Base-by-base conservation (phyloP, 2,329 filamentous ascomycete genomes). In the Apiospora koreana region DNA sequence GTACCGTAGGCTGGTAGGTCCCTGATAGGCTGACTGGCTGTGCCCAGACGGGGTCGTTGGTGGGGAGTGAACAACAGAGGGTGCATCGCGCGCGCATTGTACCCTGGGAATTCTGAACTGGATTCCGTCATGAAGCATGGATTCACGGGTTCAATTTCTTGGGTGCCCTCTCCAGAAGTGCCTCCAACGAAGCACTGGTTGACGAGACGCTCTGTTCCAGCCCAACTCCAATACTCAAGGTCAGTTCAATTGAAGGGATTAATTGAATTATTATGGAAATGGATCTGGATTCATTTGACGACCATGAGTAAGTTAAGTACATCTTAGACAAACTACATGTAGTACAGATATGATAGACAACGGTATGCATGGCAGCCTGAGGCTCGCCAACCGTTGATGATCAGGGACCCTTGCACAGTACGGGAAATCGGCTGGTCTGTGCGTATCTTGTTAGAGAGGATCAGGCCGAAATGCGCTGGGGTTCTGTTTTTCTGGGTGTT, bases 351-450 rank as follows among this genome's bases (percentile, higher is more conserved):
- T 21, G 50, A 16, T 12, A 3, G 41, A 31, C 16, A 58, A 31
- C 50, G 18, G 25, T 25, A 62, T 62, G 54, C 54, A 62, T 62
- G 31, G 54, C 54, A 35, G 54, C 54, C 54, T 62, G 31, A 62
- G 54, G 54, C 31, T 62, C 31, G 21, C 23, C n/a, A 48, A 48
- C 46, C 46, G 35, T 8, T 18, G 25, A 18, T n/a, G 16, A 31
- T 38, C 28, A 38, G 31, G 31, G 54, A 62, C 31, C 54, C 54
- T 62, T n/a, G 54, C 54, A 62, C 54, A 62, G 54, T 62, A 62
- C 31, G 54, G 54, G 18, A 62, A 62, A 62, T 38, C 31, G 21
- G 5, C 23, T 62, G 54, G 54, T 38, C 31, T 38, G 54, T 62
- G 54, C 54, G n/a, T 3, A 10, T 5, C 6, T 16, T 38, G 54